These are phyloP conservation scores for Saccharomycopsis olivae DNA, from an alignment of 805 yeast species.

Conservation along the genomic window DNA sequence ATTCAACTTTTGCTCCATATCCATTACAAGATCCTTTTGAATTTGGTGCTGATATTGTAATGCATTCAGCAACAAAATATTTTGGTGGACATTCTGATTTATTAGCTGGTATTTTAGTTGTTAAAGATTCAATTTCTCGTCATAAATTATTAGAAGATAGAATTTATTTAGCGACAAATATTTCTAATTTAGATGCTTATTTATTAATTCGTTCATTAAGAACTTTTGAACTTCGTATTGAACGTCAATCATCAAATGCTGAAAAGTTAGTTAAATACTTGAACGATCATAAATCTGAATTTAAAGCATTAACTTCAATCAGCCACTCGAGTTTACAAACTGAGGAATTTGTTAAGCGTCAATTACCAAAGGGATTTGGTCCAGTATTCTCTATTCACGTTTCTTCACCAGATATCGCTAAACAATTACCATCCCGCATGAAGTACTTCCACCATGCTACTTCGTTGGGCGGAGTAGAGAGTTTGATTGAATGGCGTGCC, in stretches of 20 bases:
- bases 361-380: slow-evolving; percentile 52
- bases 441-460: slow-evolving; percentile 82
- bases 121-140: slow-evolving; percentile 42
- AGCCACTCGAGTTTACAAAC: slow-evolving; percentile 71
- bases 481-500: slow-evolving; percentile 85
- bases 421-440: slow-evolving; percentile 49
- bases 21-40: slow-evolving; percentile 75
- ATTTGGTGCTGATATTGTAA: slow-evolving; percentile 77
- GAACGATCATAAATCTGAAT: slow-evolving; percentile 35
- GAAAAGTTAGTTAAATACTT: slow-evolving; percentile 50
- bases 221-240: slow-evolving; percentile 65
- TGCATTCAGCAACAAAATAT: slow-evolving; percentile 91
- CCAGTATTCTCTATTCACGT: slow-evolving; percentile 71
- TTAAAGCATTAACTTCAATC: slow-evolving; percentile 39
- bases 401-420: slow-evolving; percentile 42
- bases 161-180: slow-evolving; percentile 63
- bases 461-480: slow-evolving; percentile 87
- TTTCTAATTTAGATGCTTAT: slow-evolving; percentile 68
- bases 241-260: slow-evolving; percentile 55
- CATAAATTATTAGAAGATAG: slow-evolving; percentile 49
- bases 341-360: slow-evolving; percentile 55
- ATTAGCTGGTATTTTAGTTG: slow-evolving; percentile 68
- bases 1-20: slow-evolving; percentile 91
- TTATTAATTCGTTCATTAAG: slow-evolving; percentile 70
- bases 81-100: slow-evolving; percentile 95